These are phyloP conservation scores for Mariannaea sp. DNA, from an alignment of 2,329 filamentous ascomycete genomes.

Conservation along the genomic window DNA sequence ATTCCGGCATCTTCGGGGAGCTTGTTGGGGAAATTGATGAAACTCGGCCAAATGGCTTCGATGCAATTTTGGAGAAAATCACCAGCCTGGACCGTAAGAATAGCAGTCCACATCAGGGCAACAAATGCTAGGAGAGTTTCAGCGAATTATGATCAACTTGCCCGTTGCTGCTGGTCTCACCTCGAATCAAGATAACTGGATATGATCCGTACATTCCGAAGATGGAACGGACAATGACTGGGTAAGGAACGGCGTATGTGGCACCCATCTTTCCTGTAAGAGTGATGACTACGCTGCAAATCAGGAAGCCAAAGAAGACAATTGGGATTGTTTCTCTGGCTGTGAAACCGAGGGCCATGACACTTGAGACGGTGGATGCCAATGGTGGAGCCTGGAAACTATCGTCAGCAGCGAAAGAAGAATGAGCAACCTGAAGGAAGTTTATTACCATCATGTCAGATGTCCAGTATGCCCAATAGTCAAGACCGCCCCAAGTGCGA, in stretches of 20 bases:
- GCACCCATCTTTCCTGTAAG: slow-evolving; percentile 7
- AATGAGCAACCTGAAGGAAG: background rate
- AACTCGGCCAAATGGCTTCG: slow-evolving; percentile 5
- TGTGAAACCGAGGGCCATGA: slow-evolving; percentile 6
- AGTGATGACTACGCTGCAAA: slow-evolving; percentile 6
- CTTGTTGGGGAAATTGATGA: slow-evolving; percentile 1
- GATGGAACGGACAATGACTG: slow-evolving; percentile 9
- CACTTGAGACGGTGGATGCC: slow-evolving; percentile 9
- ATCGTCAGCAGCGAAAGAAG: background rate
- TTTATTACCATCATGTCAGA: slow-evolving; percentile 8
- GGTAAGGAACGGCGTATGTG: slow-evolving; percentile 4
- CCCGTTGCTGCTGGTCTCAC: background rate
- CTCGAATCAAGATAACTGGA: slow-evolving; percentile 8
- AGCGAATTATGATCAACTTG: background rate
- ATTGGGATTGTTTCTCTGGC: slow-evolving; percentile 7
- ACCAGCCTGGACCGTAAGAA: slow-evolving; percentile 8
- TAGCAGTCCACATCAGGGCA: slow-evolving; percentile 9
- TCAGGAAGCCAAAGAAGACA: slow-evolving; percentile 5
- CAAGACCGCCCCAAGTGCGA: slow-evolving; percentile 5
- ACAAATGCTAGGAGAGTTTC: background rate
- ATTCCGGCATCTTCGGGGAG: slow-evolving; percentile 1
- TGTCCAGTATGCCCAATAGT: slow-evolving; percentile 9
- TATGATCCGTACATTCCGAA: slow-evolving; percentile 10
- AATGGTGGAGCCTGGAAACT: slow-evolving; percentile 1
- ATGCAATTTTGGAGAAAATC: slow-evolving; percentile 4